Conservation (phyloP, 208 protist species). For the Strigomonas galati region DNA sequence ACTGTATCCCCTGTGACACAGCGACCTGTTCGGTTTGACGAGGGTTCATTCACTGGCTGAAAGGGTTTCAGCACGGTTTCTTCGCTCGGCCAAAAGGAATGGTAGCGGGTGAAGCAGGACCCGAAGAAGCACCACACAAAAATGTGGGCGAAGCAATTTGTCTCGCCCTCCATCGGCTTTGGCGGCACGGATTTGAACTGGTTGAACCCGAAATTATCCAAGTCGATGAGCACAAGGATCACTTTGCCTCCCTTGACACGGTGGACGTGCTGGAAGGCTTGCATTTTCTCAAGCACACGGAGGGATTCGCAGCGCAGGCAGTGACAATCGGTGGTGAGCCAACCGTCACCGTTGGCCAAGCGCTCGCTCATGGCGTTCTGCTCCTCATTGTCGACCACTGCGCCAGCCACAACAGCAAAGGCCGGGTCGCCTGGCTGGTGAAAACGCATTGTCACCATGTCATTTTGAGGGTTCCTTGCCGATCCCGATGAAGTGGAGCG, state of each 20-base stretch:
- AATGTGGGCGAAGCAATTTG: slow-evolving; percentile 35
- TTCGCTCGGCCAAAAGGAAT: slow-evolving; percentile 49
- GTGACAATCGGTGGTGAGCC: slow-evolving; percentile 62
- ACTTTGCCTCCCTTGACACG: background rate
- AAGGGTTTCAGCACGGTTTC: slow-evolving; percentile 41
- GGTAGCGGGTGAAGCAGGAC: slow-evolving; percentile 83
- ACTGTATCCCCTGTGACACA: slow-evolving; percentile 5
- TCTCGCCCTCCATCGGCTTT: background rate
- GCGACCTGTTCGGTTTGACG: background rate
- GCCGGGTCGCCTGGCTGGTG: slow-evolving; percentile 61
- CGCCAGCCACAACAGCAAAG: slow-evolving; percentile 66
- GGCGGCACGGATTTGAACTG: slow-evolving; percentile 76
- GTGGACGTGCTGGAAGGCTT: background rate
- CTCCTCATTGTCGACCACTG: slow-evolving; percentile 31
- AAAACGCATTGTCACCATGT: slow-evolving; percentile 19
- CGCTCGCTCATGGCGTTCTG: slow-evolving; percentile 30
- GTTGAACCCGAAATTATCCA: slow-evolving; percentile 89
- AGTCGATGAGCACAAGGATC: slow-evolving; percentile 75
- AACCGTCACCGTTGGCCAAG: slow-evolving; percentile 75
- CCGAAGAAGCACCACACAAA: slow-evolving; percentile 87
- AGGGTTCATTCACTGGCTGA: background rate
- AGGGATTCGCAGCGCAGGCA: slow-evolving; percentile 75
- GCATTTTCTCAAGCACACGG: slow-evolving; percentile 33
- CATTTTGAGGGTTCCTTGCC: background rate
- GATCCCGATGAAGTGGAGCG: background rate